Base-by-base conservation (phyloP, 208 protist genomes). In the Angomonas desouzai region DNA sequence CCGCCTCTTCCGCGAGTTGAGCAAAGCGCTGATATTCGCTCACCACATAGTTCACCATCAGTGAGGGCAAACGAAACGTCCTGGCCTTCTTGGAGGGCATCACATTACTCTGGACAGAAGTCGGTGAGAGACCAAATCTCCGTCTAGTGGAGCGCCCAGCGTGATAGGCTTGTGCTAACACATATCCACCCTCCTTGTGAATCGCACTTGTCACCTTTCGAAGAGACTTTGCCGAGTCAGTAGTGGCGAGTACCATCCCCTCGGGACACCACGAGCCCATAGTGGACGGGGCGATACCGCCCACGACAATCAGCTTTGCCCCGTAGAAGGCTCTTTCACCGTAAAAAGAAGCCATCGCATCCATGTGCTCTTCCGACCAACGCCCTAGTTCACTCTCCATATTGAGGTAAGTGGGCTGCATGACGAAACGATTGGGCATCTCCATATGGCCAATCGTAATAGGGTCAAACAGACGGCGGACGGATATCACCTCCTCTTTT, bases 111-210 rank as follows among this genome's bases (percentile, higher is more conserved):
- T 75, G 76, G n/a, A 45, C 69, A 6, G 74, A 77, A 1, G 81
- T 86, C 27, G 85, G 58, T 20, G 88, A 91, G 30, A 92, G 11
- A 36, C 73, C 81, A 48, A 65, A 73, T 0, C 64, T 55, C 23
- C 74, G 70, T n/a, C 86, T 77, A 4, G 87, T 79, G 6, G 92
- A 89, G 7, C 94, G 81, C 0, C 96, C 96, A 1, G 82, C 68
- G 77, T 98, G 93, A 51, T 97, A 83, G 28, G 96, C 93, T 76
- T 98, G 94, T 28, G 96, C 95, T 2, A 94, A 68, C 23, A 98
- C 86, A 70, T 89, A 83, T 2, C 89, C 85, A 6, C 86, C 93
- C 57, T 96, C 83, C 23, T 48, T 20, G 68, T 97, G 94, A 16
- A 98, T 87, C 0, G 91, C 89, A 0, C 65, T n/a, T 3, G 93